Evolutionary conservation across 78 protist species (phyloP).

Genomic region (Dictyostelium purpureum): DNA sequence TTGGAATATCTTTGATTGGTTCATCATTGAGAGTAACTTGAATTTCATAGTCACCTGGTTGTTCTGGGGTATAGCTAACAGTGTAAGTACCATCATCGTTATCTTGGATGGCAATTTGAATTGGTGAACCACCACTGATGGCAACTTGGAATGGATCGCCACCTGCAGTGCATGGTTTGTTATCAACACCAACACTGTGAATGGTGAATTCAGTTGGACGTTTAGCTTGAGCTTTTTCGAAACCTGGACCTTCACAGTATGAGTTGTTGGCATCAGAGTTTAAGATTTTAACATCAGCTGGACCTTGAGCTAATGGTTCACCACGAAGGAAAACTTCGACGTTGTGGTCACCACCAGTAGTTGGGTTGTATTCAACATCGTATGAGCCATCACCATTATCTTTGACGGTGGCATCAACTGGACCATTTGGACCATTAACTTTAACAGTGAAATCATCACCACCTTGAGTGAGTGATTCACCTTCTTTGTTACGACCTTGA

Average conservation of each 20-base stretch:
- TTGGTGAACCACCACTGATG: conserved; percentile 62
- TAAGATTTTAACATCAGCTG: conserved; percentile 21
- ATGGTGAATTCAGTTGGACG: conserved; percentile 82
- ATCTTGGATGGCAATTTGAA: conserved; percentile 62
- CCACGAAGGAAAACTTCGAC: conserved; percentile 77
- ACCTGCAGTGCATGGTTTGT: conserved; percentile 37
- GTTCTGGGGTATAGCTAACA: conserved; percentile 78
- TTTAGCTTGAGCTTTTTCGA: conserved; percentile 66
- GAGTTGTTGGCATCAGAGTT: conserved; percentile 50
- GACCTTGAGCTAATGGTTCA: conserved; percentile 73
- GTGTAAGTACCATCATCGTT: conserved; percentile 88
- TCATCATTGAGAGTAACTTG: conserved; percentile 46
- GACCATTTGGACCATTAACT: conserved; percentile 76
- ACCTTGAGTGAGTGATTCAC: conserved; percentile 74
- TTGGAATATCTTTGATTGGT: conserved; percentile 76
- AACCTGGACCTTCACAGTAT: conserved; percentile 77
- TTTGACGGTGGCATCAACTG: conserved; percentile 49
- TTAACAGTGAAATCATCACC: conserved; percentile 80
- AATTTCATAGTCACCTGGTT: conserved; percentile 78
- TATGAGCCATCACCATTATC: conserved; percentile 80
- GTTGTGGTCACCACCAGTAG: conserved; percentile 62
- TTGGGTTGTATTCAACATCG: conserved; percentile 79
- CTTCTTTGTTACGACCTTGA: conserved; percentile 76
- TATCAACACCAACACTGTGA: conserved; percentile 67
- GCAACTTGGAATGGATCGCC: conserved; percentile 82